phyloP scores from a whole-genome alignment of 2,329 filamentous ascomycete species.

The Sphaceloma murrayae region DNA sequence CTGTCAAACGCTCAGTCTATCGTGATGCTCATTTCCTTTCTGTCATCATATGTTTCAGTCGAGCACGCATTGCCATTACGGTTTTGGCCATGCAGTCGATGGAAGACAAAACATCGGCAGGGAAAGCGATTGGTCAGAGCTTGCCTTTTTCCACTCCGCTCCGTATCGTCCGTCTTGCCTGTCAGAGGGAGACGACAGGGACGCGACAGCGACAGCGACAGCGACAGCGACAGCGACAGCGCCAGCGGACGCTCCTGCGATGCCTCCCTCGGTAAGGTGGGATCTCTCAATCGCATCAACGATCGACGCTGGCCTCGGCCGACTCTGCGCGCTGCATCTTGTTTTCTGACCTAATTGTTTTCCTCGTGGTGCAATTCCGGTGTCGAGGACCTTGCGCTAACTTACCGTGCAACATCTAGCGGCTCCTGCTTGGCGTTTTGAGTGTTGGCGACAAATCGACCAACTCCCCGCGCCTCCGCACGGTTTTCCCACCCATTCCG shows the following conservation, averaged over 20 bases:
- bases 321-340: background rate
- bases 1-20: too few species aligned
- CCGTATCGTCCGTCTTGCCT: background rate
- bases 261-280: background rate
- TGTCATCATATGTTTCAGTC: too few species aligned
- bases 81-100: too few species aligned
- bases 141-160: too few species aligned
- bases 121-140: too few species aligned
- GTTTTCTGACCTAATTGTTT: background rate
- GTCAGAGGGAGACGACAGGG: background rate
- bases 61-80: too few species aligned
- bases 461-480: slow-evolving; percentile 14
- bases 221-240: background rate
- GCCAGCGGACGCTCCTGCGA: background rate
- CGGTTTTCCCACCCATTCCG: slow-evolving; percentile 10
- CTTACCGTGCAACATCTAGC: background rate
- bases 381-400: slow-evolving; percentile 8
- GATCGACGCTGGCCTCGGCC: slow-evolving; percentile 5
- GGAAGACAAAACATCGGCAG: too few species aligned
- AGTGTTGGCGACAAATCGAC: background rate
- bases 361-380: background rate
- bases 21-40: too few species aligned
- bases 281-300: slow-evolving; percentile 4
- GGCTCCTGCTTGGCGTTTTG: slow-evolving; percentile 6
- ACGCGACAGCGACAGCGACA: too few species aligned